Conservation (phyloP, 2,329 filamentous ascomycete genomes). For the Colletotrichum sansevieriae region DNA sequence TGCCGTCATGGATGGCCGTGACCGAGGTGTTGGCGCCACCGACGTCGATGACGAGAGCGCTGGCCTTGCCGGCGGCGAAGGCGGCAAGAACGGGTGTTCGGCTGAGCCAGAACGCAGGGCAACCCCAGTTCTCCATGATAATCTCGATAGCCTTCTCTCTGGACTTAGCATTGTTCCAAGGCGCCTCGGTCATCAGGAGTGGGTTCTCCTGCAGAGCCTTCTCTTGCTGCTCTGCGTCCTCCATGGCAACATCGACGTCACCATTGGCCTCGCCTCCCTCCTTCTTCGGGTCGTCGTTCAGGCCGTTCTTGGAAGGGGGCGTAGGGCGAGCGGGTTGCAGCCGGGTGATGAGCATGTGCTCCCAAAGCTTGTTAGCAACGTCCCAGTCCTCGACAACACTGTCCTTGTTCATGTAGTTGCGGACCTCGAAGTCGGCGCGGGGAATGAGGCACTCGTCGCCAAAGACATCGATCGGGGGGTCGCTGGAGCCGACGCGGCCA, state of each 20-base stretch:
- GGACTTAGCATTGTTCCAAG: slow-evolving; percentile 90
- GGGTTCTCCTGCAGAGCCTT: slow-evolving; percentile 91
- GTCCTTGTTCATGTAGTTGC: slow-evolving; percentile 92
- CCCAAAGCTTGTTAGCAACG: slow-evolving; percentile 88
- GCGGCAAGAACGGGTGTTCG: slow-evolving; percentile 90
- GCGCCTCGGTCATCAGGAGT: slow-evolving; percentile 91
- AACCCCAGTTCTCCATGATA: slow-evolving; percentile 96
- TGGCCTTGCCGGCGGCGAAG: slow-evolving; percentile 93
- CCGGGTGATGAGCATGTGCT: slow-evolving; percentile 89
- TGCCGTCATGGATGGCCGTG: slow-evolving; percentile 92
- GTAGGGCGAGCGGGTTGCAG: slow-evolving; percentile 82
- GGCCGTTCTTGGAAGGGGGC: slow-evolving; percentile 79
- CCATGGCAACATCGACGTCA: slow-evolving; percentile 72
- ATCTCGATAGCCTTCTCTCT: slow-evolving; percentile 96
- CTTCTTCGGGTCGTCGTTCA: slow-evolving; percentile 76
- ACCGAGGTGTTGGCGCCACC: slow-evolving; percentile 91
- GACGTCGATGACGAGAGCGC: slow-evolving; percentile 91
- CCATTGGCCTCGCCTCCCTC: slow-evolving; percentile 74
- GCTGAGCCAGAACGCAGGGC: slow-evolving; percentile 93
- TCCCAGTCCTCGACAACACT: slow-evolving; percentile 98
- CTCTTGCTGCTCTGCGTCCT: slow-evolving; percentile 68
- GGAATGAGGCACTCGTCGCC: slow-evolving; percentile 93
- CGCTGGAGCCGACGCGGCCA: slow-evolving; percentile 68
- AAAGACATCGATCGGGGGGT: slow-evolving; percentile 73
- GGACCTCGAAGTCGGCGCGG: slow-evolving; percentile 81